Evolutionary conservation across 352 stramenopile species (phyloP).

Genomic region (Phytophthora sp.): DNA sequence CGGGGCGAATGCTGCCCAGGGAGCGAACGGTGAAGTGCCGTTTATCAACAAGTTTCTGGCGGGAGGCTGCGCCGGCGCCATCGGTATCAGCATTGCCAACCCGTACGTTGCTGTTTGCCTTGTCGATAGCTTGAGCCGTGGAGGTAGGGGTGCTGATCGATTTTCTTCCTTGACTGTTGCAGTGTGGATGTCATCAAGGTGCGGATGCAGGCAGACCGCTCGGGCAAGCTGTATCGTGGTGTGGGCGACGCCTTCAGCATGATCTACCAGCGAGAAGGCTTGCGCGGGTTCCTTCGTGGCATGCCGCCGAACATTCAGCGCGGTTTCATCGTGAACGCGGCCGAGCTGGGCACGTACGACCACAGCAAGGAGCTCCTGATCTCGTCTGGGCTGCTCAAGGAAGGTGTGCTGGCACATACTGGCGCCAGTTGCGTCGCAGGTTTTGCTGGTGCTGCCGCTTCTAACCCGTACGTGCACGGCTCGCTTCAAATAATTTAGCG

Average conservation of each 20-base stretch:
- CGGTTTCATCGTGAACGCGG: slow-evolving; percentile 87
- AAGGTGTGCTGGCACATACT: slow-evolving; percentile 75
- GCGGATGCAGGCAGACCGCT: slow-evolving; percentile 82
- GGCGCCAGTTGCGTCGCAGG: slow-evolving; percentile 78
- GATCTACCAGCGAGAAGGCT: slow-evolving; percentile 79
- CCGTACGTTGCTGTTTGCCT: slow-evolving; percentile 54
- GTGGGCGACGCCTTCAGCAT: slow-evolving; percentile 69
- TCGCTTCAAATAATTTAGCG: not conserved
- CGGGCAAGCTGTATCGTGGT: slow-evolving; percentile 71
- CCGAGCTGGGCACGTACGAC: slow-evolving; percentile 88
- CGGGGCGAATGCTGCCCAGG: slow-evolving; percentile 45
- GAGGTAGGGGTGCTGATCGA: not conserved
- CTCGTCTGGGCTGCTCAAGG: slow-evolving; percentile 60
- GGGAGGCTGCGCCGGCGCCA: slow-evolving; percentile 76
- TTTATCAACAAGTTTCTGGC: slow-evolving; percentile 86
- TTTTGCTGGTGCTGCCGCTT: slow-evolving; percentile 74
- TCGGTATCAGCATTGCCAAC: slow-evolving; percentile 85
- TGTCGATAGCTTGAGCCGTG: not conserved
- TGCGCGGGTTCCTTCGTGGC: slow-evolving; percentile 76
- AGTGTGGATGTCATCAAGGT: slow-evolving; percentile 91
- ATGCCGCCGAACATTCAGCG: slow-evolving; percentile 88
- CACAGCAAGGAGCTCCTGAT: slow-evolving; percentile 84
- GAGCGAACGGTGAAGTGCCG: slow-evolving; percentile 54
- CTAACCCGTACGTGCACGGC: slow-evolving; percentile 66
- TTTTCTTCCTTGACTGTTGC: slow-evolving; percentile 10